Evolutionary conservation across 1,284 basidiomycete genomes (phyloP).

Genomic region (Ustilago nuda): DNA sequence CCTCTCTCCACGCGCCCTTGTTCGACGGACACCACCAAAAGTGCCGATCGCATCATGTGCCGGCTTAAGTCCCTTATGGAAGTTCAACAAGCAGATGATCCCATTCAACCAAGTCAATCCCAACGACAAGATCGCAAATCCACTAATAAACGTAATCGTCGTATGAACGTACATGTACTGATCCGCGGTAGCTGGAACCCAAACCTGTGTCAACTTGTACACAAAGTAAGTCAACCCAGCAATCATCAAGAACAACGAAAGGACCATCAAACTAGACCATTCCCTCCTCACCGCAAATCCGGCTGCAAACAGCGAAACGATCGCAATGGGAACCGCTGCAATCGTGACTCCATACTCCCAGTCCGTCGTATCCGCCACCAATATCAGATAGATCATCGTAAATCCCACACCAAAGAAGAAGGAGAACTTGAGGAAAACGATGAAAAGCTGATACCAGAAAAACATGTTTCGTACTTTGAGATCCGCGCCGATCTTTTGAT

Average conservation of each 20-base stretch:
- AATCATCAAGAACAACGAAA: constrained; percentile 51
- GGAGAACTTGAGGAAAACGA: constrained; percentile 61
- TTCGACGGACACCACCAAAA: constrained; percentile 46
- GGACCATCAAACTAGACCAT: constrained; percentile 52
- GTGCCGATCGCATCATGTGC: constrained; percentile 56
- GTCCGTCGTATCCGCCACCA: constrained; percentile 52
- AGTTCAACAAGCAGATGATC: constrained; percentile 57
- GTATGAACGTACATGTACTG: constrained; percentile 55
- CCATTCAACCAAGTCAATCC: constrained; percentile 48
- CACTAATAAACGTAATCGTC: constrained; percentile 60
- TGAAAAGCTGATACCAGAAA: constrained; percentile 62
- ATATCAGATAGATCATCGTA: constrained; percentile 59
- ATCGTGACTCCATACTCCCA: constrained; percentile 61
- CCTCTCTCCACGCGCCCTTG: neutral
- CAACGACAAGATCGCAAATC: constrained; percentile 50
- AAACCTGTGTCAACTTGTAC: constrained; percentile 56
- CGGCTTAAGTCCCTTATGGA: constrained; percentile 53
- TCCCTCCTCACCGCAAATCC: constrained; percentile 57
- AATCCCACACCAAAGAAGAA: constrained; percentile 63
- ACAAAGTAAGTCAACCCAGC: constrained; percentile 56
- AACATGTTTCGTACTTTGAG: constrained; percentile 52
- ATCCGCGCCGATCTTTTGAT: constrained; percentile 62
- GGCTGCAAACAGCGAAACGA: constrained; percentile 52
- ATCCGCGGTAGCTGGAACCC: constrained; percentile 44
- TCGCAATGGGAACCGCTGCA: constrained; percentile 57